Base-by-base conservation (phyloP, 352 stramenopile species). In the Globisporangium recalcitrans region DNA sequence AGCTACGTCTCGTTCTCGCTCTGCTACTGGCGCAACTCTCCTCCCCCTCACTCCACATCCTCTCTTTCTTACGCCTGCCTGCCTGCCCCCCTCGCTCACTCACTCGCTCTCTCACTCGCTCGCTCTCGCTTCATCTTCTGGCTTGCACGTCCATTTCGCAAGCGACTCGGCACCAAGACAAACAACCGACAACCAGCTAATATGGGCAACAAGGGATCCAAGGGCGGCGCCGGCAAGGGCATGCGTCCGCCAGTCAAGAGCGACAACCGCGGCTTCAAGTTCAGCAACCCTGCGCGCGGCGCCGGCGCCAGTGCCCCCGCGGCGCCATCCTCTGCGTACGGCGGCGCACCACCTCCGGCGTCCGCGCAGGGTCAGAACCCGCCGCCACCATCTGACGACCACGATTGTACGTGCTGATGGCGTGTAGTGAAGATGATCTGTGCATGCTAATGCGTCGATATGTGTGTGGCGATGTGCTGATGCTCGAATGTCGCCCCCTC, bases 151-250 rank as follows among this genome's bases (percentile, higher is more conserved):
- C 42, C 34, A 49, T 55, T 62, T 62, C 44, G 46, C 49, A 32
- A 67, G 52, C 36, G 29, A 36, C 58, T 51, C 32, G 58, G n/a
- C 31, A 56, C 21, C n/a, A 38, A 52, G 26, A 54, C 29, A 44
- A 54, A 14, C 29, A 22, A 44, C 7, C 9, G 36, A 51, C 38
- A 29, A 63, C 26, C 32, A 63, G n/a, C n/a, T n/a, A 75, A 3
- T 40, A 93, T 93, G 84, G 84, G 84, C 61, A 93, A 93, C 78
- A 93, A 91, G 64, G 80, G 78, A 70, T 93, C 84, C 62, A 93
- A 93, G 65, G 81, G 83, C 58, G 72, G 74, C 62, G 82, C 80
- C 64, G 68, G 75, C 63, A 78, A 77, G 60, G 80, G 74, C 60
- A 67, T 84, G 47, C 82, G 82, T 16, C 82, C 82, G 61, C 84